Conservation (phyloP, 768 basidiomycete genomes). For the Psilocybe cyanescens region DNA sequence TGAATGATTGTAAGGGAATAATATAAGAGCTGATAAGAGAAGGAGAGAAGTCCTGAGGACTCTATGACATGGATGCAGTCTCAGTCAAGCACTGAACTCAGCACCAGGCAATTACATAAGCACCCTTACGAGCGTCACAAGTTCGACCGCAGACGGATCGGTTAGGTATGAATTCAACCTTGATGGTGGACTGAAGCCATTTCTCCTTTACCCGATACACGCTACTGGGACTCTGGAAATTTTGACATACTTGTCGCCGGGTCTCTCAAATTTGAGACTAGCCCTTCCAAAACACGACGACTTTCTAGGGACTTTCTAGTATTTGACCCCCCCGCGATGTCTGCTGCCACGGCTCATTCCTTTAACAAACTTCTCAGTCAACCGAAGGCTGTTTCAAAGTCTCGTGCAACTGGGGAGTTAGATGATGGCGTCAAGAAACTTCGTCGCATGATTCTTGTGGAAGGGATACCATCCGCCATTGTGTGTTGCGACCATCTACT, state of each 20-base stretch:
- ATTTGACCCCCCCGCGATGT: slow-evolving; percentile 16
- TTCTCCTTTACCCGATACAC: neutral
- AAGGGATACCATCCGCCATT: slow-evolving; percentile 80
- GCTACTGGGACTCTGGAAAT: neutral
- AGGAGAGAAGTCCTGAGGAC: too few relatives aligned
- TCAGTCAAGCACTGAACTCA: too few relatives aligned
- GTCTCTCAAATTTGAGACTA: neutral
- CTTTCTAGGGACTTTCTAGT: too few relatives aligned
- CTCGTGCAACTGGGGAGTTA: slow-evolving; percentile 59
- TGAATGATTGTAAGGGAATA: too few relatives aligned
- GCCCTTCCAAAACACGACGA: neutral
- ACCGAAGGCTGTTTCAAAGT: slow-evolving; percentile 66
- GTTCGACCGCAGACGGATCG: too few relatives aligned
- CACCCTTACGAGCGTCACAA: too few relatives aligned
- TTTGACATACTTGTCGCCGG: neutral
- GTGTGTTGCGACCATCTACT: slow-evolving; percentile 45
- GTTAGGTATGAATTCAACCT: neutral
- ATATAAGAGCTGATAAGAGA: too few relatives aligned
- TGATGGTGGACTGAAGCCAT: neutral
- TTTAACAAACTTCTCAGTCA: slow-evolving; percentile 83
- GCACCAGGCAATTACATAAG: too few relatives aligned
- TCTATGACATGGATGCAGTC: too few relatives aligned
- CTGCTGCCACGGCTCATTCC: slow-evolving; percentile 60
- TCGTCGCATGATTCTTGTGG: slow-evolving; percentile 85
- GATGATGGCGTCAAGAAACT: slow-evolving; percentile 88